Base-by-base conservation (phyloP, 2,329 filamentous ascomycete genomes). In the Macrophomina tecta region DNA sequence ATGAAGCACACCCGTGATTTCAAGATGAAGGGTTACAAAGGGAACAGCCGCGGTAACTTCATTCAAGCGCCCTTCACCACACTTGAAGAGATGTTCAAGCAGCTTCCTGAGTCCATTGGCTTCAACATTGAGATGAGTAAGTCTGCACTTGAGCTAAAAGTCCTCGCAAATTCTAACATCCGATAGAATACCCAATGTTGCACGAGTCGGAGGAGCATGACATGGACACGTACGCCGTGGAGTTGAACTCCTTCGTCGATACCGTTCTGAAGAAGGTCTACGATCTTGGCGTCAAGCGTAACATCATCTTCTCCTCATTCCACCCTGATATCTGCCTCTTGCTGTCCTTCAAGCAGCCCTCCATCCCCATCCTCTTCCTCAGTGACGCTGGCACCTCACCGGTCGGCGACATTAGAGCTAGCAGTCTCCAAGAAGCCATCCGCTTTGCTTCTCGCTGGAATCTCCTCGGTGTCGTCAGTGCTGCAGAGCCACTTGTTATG, bases 1-100 rank as follows among this genome's bases (percentile, higher is more conserved):
- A 97, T 99, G 92, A 97, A 97, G 80, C 93, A 98, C 80, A 99
- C 95, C 0, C 88, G 93, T 18, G 94, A 97, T 76, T 97, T 94
- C 82, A 97, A 97, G 78, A 87, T 87, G 73, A 94, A 97, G 75
- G 95, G 95, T 0, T 99, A 91, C 86, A 99, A 99, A 80, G 94
- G 90, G 60, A 99, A 99, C 78, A 93, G 89, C 5, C 90, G 95
- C 4, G 95, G 94, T 63, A 93, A 93, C 76, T 96, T 96, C 73
- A 98, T 99, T 73, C 94, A 98, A 77, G 93, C 92, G 0, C 93
- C 94, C 0, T 99, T 99, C 80, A 94, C 94, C 7, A 99, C 95
- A 0, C 84, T 99, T 4, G 93, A 97, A 78, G 93, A 97, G 69
- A 89, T 98, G 76, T 97, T 99, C 81, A 87, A 87, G 73, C 90